Percentiles rank a stretch among this genome's conserved stretches.
Evolutionary conservation across 148 eudicot species (phyloP).

Genomic region (Camellia japonica): DNA sequence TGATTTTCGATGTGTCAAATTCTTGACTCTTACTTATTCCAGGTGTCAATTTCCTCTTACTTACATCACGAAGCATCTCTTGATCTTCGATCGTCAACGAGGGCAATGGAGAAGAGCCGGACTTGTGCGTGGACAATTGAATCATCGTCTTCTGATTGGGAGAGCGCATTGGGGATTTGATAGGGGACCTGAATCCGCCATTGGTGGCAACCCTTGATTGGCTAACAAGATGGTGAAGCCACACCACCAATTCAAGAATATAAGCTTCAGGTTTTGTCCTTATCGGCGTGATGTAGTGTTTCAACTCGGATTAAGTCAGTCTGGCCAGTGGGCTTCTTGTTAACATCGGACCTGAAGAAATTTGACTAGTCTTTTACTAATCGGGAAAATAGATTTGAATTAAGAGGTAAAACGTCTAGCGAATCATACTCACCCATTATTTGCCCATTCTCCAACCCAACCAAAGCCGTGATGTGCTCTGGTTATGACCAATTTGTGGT

Average conservation of each 20-base stretch:
- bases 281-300: constrained; percentile 89
- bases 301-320: constrained; percentile 68
- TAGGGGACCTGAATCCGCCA: constrained; percentile 57
- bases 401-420: neutral
- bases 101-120: constrained; percentile 60
- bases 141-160: constrained; percentile 66
- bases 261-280: constrained; percentile 79
- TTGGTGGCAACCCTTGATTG: constrained; percentile 43
- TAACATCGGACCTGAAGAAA: constrained; percentile 56
- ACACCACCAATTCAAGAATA: constrained; percentile 79
- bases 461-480: constrained; percentile 99
- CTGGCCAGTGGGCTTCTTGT: constrained; percentile 66
- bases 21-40: constrained; percentile 98
- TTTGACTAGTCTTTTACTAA: neutral
- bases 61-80: constrained; percentile 77
- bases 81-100: constrained; percentile 76
- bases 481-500: constrained; percentile 18
- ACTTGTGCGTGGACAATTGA: constrained; percentile 46
- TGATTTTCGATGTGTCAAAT: constrained; percentile 57
- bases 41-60: constrained; percentile 84
- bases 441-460: constrained; percentile 99
- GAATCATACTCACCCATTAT: constrained; percentile 59
- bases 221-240: constrained; percentile 86
- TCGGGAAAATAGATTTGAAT: neutral
- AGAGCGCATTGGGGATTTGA: constrained; percentile 82